Evolutionary conservation across 2,329 filamentous ascomycete genomes (phyloP), one percentile per base, ranked within the genome.

Genomic region (Orbilia brochopaga): DNA sequence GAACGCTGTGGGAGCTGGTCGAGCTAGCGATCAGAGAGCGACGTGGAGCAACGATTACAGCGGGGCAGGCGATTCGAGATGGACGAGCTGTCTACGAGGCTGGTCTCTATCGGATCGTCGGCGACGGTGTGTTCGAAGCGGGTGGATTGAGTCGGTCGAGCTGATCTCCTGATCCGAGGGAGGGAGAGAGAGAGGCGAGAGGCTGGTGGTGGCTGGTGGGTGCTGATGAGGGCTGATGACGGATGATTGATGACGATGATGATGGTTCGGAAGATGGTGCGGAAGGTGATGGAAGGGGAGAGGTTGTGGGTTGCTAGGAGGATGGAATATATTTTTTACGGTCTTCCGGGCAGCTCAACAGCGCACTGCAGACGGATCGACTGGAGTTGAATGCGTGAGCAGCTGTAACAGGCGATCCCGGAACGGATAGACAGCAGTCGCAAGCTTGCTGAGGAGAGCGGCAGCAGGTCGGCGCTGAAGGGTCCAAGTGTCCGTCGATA

Each of bases 1-100:
- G 42, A 50, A 66, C 48, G 51, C 44, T 15, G 44, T 2, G 4
- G 54, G 35, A 32, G 24, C 27, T 42, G 27, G 32, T 61, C 35
- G 54, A 67, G 48, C 35, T 56, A 37, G 58, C 58, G 35, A 54
- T 54, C 50, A 48, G 30, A 55, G 35, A 40, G 52, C n/a, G 35
- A 21, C 15, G n/a, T 8, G n/a, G n/a, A 17, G 27, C 27, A 32
- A 32, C n/a, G 52, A 55, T 48, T 19, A 23, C 4, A 23, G 19
- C 44, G 19, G 21, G 17, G 19, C 11, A 15, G 40, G 17, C 11
- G 40, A 32, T 17, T 44, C 13, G 11, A 15, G 40, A 13, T 5
- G 40, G 40, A 44, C 40, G 40, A 44, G 11, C 40, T 44, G 40
- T 4, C 15, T 44, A 44, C 40, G 40, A n/a, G 24, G 19, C 19